Base-by-base conservation (phyloP, 2,329 filamentous ascomycete species). In the Phyllosticta capitalensis region DNA sequence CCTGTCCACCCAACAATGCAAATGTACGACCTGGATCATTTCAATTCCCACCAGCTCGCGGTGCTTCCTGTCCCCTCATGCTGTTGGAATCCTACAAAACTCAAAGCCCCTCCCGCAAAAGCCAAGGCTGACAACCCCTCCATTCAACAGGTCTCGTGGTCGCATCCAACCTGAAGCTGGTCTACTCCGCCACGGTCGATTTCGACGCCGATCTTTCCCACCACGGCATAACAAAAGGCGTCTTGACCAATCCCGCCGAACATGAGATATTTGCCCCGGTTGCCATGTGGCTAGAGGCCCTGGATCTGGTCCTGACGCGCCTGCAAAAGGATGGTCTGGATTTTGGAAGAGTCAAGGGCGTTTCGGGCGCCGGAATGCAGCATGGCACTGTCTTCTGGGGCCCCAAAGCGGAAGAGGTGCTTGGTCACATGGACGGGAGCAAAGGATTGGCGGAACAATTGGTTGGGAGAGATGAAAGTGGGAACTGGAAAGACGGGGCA, bases 351-450 rank as follows among this genome's bases (percentile, higher is more conserved):
- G 85, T 99, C 64, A 84, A 83, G 68, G 92, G 90, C 28, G 82
- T 99, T 66, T 92, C 89, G 68, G 94, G 91, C 63, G 92, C 92
- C 17, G 92, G 94, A 58, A 95, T 97, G 82, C 94, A 99, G 79
- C 94, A 97, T 74, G 94, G 94, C 33, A 97, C 92, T 71, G 91
- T 97, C 26, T 97, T 94, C 76, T 97, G 92, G 92, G 88, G 83
- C 61, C 72, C 77, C 52, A 76, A 85, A 60, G 92, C 89, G 5
- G 87, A 89, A 69, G 68, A 73, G 7, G 68, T 87, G 51, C 80
- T 97, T 51, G 75, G 71, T 3, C 76, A 68, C 12, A 76, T 97
- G 51, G 79, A 89, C 64, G 70, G 80, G 2, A 74, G 74, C 20
- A 82, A 82, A 69, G 75, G 80, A 0, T 76, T 97, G 53, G 80